Base-by-base conservation (phyloP, 371 early-diverging fungal genomes). In the Lichtheimia hyalospora region DNA sequence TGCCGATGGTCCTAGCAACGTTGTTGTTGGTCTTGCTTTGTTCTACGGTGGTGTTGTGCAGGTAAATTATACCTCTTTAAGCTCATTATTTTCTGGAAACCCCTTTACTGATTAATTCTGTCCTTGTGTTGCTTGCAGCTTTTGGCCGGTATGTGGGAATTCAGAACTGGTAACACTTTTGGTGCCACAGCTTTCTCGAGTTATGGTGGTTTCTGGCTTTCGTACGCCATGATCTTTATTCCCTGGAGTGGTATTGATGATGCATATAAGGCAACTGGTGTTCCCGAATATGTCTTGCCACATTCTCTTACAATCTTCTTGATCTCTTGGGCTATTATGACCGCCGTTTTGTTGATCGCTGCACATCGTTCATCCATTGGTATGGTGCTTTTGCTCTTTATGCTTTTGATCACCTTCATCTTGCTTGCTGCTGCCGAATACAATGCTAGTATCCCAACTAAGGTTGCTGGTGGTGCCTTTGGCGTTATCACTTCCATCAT, bases 131-230 rank as follows among this genome's bases (percentile, higher is more conserved):
- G 20, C 42, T 24, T 46, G 46, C 75, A 88, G 79, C 67, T 89
- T 44, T 64, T 81, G 20, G 91, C 92, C 57, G 92, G 93, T 66
- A 89, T 92, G 90, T 90, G 89, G 89, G 91, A 92, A 74, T 90
- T 89, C 79, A 79, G 77, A 49, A 74, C 79, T 20, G 86, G 87
- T 57, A 90, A 90, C 68, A 90, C 89, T 23, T 91, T 92, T 74
- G 93, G 91, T 65, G 93, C 90, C 46, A 92, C 92, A 21, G 92
- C 90, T 5, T 92, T 92, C 80, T 82, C 87, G 3, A 82, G 84
- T n/a, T 90, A 85, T 62, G 92, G 89, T 57, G 90, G 86, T 21
- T 90, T 90, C 81, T 92, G 91, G 92, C 64, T 92, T 44, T 75
- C 89, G 7, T 92, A 84, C 61, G 89, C 76, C 24, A 63, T 68